Base-by-base conservation (phyloP, 2,329 filamentous ascomycete genomes). In the Fusarium dlaminii region DNA sequence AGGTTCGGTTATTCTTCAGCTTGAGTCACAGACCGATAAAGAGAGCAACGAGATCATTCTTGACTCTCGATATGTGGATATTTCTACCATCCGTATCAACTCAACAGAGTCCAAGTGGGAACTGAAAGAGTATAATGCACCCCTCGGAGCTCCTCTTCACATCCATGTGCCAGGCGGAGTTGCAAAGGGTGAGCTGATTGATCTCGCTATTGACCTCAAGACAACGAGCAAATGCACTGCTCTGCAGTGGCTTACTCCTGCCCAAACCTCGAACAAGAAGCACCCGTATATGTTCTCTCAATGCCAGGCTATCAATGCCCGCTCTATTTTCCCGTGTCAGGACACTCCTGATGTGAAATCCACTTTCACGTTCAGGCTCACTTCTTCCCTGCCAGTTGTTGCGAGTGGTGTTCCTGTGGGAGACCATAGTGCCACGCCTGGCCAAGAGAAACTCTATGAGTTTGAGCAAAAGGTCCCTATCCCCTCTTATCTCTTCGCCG, bases 281-380 rank as follows among this genome's bases (percentile, higher is more conserved):
- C 93, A 97, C 76, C 96, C 96, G 3, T 98, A 98, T 84, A 96
- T 98, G 91, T 98, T 98, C 86, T 97, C 94, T 49, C 96, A 98
- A 86, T 98, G 95, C 82, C 96, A 99, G 86, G 95, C 96, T 61
- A 98, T 98, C 79, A 95, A 98, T 79, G 94, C 94, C 48, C 91
- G 96, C 68, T 97, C 95, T 54, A 90, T 98, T 70, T 97, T 98
- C 82, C 96, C 96, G 12, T 98, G 96, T 83, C 96, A 98, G 85
- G 96, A 99, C 81, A 98, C 96, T 2, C 96, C 96, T 7, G 96
- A 98, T 81, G 93, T 98, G 78, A 99, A 99, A 86, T 95, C 94
- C n/a, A 97, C 95, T 4, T 95, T 95, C 83, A 91, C 92, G 72
- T 98, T 98, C 86, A 93, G 92, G 79, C 92, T 99, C 79, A 91